Evolutionary conservation across 176 grass and related monocot genomes (phyloP).

Genomic region (Carex scoparia): DNA sequence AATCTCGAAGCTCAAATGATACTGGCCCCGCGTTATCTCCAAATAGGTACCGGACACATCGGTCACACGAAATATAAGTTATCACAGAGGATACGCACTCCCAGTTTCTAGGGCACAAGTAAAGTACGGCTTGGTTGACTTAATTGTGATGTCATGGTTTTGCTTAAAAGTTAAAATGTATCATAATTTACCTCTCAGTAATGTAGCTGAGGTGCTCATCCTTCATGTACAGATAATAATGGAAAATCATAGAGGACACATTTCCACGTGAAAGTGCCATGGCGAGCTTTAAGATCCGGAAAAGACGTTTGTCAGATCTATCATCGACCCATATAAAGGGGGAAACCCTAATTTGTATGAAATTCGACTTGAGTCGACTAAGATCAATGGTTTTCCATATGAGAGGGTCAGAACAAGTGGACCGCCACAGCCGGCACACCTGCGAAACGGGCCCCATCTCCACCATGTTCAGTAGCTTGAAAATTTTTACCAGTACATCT

Average conservation of each 20-base stretch:
- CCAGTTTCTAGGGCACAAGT: not conserved
- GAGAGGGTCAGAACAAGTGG: slow-evolving; percentile 85
- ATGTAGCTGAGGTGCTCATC: slow-evolving; percentile 91
- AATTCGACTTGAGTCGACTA: slow-evolving; percentile 73
- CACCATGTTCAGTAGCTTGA: slow-evolving; percentile 88
- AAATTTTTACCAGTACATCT: slow-evolving; percentile 96
- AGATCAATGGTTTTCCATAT: slow-evolving; percentile 91
- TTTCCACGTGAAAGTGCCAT: slow-evolving; percentile 72
- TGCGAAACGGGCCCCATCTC: slow-evolving; percentile 78
- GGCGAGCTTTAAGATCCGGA: slow-evolving; percentile 61
- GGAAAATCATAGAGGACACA: slow-evolving; percentile 80
- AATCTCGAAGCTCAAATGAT: too few relatives aligned
- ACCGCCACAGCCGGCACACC: slow-evolving; percentile 71
- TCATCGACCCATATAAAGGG: slow-evolving; percentile 91
- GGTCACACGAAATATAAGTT: too few relatives aligned
- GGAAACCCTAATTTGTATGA: slow-evolving; percentile 79
- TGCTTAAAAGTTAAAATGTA: not conserved
- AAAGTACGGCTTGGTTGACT: not conserved
- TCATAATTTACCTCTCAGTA: slow-evolving; percentile 65
- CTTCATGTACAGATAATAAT: slow-evolving; percentile 97
- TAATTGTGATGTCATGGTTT: not conserved
- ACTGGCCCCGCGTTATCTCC: too few relatives aligned
- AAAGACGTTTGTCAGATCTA: slow-evolving; percentile 75
- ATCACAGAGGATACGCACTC: too few relatives aligned
- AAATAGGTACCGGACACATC: too few relatives aligned